phyloP scores from a whole-genome alignment of 208 protist species.

The Acanthamoeba rhysodes region DNA sequence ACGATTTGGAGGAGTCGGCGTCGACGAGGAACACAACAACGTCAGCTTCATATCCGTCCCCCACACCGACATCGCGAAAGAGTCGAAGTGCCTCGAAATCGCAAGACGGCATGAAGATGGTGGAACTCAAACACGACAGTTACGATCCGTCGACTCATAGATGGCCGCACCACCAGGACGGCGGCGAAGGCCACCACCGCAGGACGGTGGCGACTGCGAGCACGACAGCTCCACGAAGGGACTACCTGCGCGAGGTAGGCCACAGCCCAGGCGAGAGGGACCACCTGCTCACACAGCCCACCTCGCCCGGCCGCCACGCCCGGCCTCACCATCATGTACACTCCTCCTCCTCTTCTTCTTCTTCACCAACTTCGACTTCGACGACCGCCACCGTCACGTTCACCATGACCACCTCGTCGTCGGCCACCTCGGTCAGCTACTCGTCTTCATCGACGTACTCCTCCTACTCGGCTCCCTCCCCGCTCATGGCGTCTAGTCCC shows the following conservation, averaged over 20 bases:
- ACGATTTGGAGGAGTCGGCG: not conserved
- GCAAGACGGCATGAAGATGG: not conserved
- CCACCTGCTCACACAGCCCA: not conserved
- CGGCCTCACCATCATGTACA: not conserved
- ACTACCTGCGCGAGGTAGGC: not conserved
- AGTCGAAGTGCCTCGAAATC: not conserved
- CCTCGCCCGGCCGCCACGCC: not conserved
- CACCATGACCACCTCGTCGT: not conserved
- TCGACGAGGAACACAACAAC: too few species aligned
- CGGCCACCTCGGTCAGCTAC: too few species aligned
- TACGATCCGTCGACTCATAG: not conserved
- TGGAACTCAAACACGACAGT: not conserved
- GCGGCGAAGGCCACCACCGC: not conserved
- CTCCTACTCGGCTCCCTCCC: not conserved
- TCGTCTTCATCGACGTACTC: not conserved
- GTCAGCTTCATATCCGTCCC: not conserved
- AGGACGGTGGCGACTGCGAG: not conserved
- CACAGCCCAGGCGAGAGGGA: not conserved
- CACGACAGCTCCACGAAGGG: too few species aligned
- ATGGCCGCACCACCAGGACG: not conserved
- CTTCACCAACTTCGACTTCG: not conserved
- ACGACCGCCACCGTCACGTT: not conserved
- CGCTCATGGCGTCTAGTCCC: not conserved
- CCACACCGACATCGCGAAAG: not conserved
- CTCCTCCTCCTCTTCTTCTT: not conserved